Evolutionary conservation across 1,139 yeast species (phyloP).

Genomic region (Yamadazyma dendronema): DNA sequence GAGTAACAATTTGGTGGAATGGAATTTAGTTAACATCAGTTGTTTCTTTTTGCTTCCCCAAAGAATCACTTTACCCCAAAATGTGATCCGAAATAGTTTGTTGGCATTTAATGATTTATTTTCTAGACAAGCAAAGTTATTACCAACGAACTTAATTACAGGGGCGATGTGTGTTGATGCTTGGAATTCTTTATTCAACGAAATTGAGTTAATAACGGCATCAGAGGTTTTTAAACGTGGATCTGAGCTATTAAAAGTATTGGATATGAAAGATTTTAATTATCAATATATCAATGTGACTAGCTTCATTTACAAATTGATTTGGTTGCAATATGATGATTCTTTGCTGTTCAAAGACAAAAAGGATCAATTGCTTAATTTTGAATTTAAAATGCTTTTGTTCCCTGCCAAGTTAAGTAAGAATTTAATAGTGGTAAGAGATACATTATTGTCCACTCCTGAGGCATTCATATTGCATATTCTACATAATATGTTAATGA

Average conservation of each 20-base stretch:
- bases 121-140: constrained; percentile 1
- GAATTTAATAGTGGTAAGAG: constrained; percentile 20
- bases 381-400: constrained; percentile 24
- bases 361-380: constrained; percentile 14
- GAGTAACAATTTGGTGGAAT: constrained; percentile 11
- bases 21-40: constrained; percentile 16
- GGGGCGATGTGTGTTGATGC: constrained; percentile 22
- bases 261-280: constrained; percentile 16
- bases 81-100: constrained; percentile 11
- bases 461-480: constrained; percentile 22
- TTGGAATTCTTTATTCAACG: constrained; percentile 17
- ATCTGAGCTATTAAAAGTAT: constrained; percentile 10
- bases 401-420: constrained; percentile 23
- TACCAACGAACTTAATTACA: constrained; percentile 15
- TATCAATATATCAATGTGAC: constrained; percentile 19
- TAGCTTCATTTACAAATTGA: constrained; percentile 16
- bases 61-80: constrained; percentile 13
- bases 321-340: constrained; percentile 16
- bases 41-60: constrained; percentile 21
- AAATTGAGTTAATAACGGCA: constrained; percentile 14
- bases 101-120: constrained; percentile 15
- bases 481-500: constrained; percentile 20
- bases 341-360: constrained; percentile 12
- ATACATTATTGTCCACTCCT: constrained; percentile 20
- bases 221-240: constrained; percentile 9